A percentile compares a stretch with the other conserved stretches of the same genome.
These are phyloP conservation scores for Fusarium brevicatenulatum DNA, from an alignment of 2,329 filamentous ascomycete genomes.

Conservation along the genomic window DNA sequence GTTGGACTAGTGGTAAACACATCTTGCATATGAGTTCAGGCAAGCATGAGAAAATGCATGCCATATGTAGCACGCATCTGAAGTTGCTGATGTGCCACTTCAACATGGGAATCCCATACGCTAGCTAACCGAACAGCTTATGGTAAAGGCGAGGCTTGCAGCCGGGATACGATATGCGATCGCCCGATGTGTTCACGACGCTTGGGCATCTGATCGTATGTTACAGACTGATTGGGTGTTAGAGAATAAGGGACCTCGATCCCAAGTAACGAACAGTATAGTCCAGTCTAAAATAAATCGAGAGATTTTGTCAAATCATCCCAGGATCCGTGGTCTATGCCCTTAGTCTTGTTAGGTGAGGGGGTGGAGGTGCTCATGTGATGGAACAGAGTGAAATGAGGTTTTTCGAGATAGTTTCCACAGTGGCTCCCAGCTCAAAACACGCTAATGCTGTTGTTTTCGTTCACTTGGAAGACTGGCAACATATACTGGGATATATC, in stretches of 20 bases:
- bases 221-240: not conserved
- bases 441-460: slow-evolving; percentile 20
- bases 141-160: not conserved
- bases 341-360: not conserved
- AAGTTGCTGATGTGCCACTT: not conserved
- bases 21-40: not conserved
- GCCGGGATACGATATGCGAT: not conserved
- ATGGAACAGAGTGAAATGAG: slow-evolving; percentile 1
- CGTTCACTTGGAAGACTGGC: not conserved
- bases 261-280: not conserved
- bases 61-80: not conserved
- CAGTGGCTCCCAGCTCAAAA: slow-evolving; percentile 12
- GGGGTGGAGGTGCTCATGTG: not conserved
- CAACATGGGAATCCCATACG: not conserved
- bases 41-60: slow-evolving; percentile 3
- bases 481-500: slow-evolving; percentile 6
- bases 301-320: not conserved
- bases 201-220: not conserved
- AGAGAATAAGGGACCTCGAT: not conserved
- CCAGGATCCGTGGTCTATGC: not conserved
- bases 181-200: not conserved
- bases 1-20: not conserved
- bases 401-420: slow-evolving; percentile 22
- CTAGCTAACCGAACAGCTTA: not conserved
- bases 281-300: not conserved